Percentiles rank a stretch among this genome's conserved stretches.
Conservation (phyloP, 805 yeast genomes). For the Suhomyces sp. region DNA sequence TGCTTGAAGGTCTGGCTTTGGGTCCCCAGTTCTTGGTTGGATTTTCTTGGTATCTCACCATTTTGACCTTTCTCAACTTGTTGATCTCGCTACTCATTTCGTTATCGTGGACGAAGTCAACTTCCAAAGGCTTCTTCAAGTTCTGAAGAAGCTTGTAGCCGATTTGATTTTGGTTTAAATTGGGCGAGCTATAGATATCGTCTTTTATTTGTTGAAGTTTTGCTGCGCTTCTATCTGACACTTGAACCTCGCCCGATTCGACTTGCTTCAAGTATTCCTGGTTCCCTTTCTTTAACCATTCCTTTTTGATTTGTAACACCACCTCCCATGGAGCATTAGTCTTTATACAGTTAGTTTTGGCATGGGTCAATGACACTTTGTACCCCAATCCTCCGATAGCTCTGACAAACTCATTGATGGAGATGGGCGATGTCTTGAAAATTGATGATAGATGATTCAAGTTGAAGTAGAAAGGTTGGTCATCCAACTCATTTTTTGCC, state of each 20-base stretch:
- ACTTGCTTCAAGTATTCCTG: slow-evolving; percentile 20
- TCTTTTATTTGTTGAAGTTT: slow-evolving; percentile 22
- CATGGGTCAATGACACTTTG: slow-evolving; percentile 83
- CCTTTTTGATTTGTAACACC: slow-evolving; percentile 68
- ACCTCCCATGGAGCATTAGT: slow-evolving; percentile 86
- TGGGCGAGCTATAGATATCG: slow-evolving; percentile 37
- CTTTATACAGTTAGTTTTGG: slow-evolving; percentile 79
- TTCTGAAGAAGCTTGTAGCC: slow-evolving; percentile 57
- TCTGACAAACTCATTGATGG: slow-evolving; percentile 65
- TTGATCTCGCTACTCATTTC: slow-evolving; percentile 56
- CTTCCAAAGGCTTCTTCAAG: slow-evolving; percentile 25
- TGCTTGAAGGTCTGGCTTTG: slow-evolving; percentile 61
- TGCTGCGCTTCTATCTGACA: slow-evolving; percentile 5
- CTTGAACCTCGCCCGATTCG: slow-evolving; percentile 12
- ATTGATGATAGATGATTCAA: slow-evolving; percentile 74
- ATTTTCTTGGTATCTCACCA: slow-evolving; percentile 86
- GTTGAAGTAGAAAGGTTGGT: slow-evolving; percentile 73
- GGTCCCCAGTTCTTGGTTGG: slow-evolving; percentile 99
- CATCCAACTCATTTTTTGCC: slow-evolving; percentile 64
- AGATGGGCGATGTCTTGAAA: slow-evolving; percentile 79
- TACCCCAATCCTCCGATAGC: slow-evolving; percentile 86
- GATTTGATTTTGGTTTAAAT: slow-evolving; percentile 38
- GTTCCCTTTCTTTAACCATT: slow-evolving; percentile 48
- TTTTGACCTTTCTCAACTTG: slow-evolving; percentile 66
- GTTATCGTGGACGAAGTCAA: slow-evolving; percentile 61